Percentiles rank a stretch among this genome's conserved stretches.
phyloP scores from a whole-genome alignment of 2,329 filamentous ascomycete genomes.

The Penicillium sp. region DNA sequence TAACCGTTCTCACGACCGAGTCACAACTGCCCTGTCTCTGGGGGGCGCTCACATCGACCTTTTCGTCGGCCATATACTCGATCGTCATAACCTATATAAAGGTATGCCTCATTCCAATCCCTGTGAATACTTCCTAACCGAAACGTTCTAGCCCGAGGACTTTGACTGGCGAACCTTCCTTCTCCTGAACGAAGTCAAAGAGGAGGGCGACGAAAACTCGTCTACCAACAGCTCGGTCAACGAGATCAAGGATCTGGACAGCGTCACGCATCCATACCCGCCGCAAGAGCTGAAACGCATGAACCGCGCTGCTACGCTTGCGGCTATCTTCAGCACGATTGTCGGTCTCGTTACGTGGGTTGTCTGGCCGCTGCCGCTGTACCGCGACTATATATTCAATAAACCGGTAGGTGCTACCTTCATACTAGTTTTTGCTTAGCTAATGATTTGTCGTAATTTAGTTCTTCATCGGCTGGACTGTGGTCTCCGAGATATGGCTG shows the following conservation, averaged over 20 bases:
- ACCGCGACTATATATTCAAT: conserved; percentile 20
- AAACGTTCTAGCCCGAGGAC: conserved; percentile 14
- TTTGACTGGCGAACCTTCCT: conserved; percentile 12
- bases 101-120: not conserved
- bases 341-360: conserved; percentile 20
- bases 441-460: not conserved
- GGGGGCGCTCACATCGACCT: conserved; percentile 31
- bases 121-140: no score
- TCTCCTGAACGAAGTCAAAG: conserved; percentile 10
- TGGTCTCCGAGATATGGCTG: conserved; percentile 19
- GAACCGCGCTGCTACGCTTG: conserved; percentile 20
- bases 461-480: conserved; percentile 19
- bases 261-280: conserved; percentile 19
- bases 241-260: conserved; percentile 11
- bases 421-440: not conserved
- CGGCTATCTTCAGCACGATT: conserved; percentile 20
- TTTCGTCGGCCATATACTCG: conserved; percentile 40
- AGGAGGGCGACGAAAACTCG: not conserved
- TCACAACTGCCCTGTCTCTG: conserved; percentile 14
- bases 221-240: not conserved
- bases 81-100: conserved; percentile 28
- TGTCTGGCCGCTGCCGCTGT: conserved; percentile 20
- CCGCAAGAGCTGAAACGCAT: conserved; percentile 16
- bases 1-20: conserved; percentile 32
- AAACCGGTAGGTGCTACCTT: conserved; percentile 3